Evolutionary conservation across 495 filamentous ascomycete species (phyloP).

Genomic region (Durotheca rogersii): DNA sequence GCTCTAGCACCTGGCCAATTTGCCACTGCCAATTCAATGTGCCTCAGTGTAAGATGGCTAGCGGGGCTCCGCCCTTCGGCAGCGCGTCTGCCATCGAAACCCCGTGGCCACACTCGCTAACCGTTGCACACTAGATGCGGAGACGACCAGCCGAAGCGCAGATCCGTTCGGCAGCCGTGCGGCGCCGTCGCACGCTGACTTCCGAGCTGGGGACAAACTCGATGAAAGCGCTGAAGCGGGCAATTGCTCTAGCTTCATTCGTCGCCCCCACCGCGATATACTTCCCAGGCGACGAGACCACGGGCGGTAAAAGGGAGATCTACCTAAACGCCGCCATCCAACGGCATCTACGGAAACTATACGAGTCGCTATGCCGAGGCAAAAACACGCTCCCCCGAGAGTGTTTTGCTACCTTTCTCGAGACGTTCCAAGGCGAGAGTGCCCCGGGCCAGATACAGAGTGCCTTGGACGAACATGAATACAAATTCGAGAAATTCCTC

Average conservation of each 20-base stretch:
- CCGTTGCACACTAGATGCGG: slow-evolving; percentile 16
- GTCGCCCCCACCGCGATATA: slow-evolving; percentile 30
- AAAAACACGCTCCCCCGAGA: slow-evolving; percentile 34
- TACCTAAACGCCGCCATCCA: slow-evolving; percentile 37
- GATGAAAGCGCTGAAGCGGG: slow-evolving; percentile 33
- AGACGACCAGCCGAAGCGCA: slow-evolving; percentile 14
- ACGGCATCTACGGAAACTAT: slow-evolving; percentile 40
- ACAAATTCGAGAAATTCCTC: slow-evolving; percentile 46
- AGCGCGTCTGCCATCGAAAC: background rate
- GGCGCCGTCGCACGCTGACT: slow-evolving; percentile 30
- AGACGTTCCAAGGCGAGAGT: slow-evolving; percentile 39
- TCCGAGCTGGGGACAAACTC: slow-evolving; percentile 33
- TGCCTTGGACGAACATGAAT: too few species aligned
- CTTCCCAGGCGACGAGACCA: slow-evolving; percentile 13
- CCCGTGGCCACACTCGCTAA: slow-evolving; percentile 4
- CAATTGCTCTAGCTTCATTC: slow-evolving; percentile 31
- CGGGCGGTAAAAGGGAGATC: slow-evolving; percentile 19
- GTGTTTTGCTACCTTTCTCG: slow-evolving; percentile 42
- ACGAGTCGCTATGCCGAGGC: slow-evolving; percentile 32
- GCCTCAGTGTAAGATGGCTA: slow-evolving; percentile 18
- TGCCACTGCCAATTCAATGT: slow-evolving; percentile 8
- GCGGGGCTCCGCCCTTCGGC: background rate
- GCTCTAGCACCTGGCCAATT: background rate
- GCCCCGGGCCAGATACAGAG: slow-evolving; percentile 27
- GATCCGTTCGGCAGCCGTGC: slow-evolving; percentile 12